A percentile compares a stretch with the other conserved stretches of the same genome.
Conservation (phyloP, 2,329 filamentous ascomycete species). For the Botrytis aclada region DNA sequence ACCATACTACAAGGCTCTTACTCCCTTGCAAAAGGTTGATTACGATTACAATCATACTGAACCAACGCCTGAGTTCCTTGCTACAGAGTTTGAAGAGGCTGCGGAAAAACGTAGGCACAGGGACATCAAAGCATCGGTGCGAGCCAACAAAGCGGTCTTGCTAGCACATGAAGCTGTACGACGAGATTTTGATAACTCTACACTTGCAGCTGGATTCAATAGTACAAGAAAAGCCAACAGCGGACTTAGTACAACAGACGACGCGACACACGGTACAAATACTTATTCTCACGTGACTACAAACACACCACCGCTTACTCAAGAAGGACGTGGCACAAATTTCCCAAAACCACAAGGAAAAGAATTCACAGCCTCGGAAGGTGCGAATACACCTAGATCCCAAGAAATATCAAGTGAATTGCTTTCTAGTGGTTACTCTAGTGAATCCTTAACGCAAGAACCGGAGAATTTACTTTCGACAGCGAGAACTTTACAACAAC, state of each 20-base stretch:
- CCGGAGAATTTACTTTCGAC: neutral
- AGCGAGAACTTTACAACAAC: neutral
- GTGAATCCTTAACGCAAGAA: neutral
- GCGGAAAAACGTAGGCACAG: neutral
- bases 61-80: neutral
- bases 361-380: neutral
- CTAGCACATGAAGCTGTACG: neutral
- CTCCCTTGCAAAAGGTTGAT: neutral
- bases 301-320: neutral
- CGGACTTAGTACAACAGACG: neutral
- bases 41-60: neutral
- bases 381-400: neutral
- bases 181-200: neutral
- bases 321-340: neutral
- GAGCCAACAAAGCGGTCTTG: neutral
- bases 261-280: neutral
- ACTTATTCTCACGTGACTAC: neutral
- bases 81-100: neutral
- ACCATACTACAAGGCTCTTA: neutral
- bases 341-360: neutral
- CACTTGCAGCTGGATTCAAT: neutral
- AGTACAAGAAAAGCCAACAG: neutral
- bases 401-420: neutral
- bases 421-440: neutral
- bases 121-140: neutral